phyloP scores from a whole-genome alignment of 2,329 filamentous ascomycete genomes.

The Neobulgaria alba region DNA sequence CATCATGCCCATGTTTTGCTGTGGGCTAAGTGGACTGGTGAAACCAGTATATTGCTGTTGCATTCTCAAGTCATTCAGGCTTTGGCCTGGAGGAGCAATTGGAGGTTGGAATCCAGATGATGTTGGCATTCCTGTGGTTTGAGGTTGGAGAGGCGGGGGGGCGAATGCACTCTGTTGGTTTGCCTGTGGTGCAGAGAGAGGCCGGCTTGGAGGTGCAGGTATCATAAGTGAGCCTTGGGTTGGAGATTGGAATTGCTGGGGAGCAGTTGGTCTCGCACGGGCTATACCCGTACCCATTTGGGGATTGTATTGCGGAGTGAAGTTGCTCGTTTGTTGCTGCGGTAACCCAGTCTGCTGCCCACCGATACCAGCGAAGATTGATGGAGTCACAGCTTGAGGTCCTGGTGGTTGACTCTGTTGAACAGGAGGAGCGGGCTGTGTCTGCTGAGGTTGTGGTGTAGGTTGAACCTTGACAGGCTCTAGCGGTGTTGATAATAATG shows the following conservation, averaged over 20 bases:
- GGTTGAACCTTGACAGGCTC: constrained; percentile 41
- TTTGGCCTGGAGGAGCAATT: constrained; percentile 67
- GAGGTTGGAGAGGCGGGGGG: constrained; percentile 68
- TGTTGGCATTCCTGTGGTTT: constrained; percentile 63
- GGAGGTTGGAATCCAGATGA: constrained; percentile 45
- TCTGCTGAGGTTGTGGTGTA: constrained; percentile 24
- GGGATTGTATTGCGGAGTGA: constrained; percentile 30
- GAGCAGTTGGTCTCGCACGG: constrained; percentile 63
- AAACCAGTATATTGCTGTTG: constrained; percentile 61
- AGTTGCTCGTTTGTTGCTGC: constrained; percentile 18
- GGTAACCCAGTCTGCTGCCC: constrained; percentile 40
- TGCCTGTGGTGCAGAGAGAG: constrained; percentile 81
- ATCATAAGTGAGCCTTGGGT: constrained; percentile 57
- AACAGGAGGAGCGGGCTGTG: constrained; percentile 29
- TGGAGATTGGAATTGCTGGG: constrained; percentile 49
- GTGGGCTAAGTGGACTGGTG: constrained; percentile 30
- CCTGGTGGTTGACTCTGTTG: constrained; percentile 6
- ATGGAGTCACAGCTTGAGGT: constrained; percentile 46
- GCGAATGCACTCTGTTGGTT: constrained; percentile 66
- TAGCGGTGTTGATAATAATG: constrained; percentile 51
- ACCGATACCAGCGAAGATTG: constrained; percentile 44
- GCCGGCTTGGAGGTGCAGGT: constrained; percentile 67
- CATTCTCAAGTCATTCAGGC: constrained; percentile 60
- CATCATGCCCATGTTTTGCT: constrained; percentile 33
- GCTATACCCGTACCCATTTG: constrained; percentile 37